These are phyloP conservation scores for Gleditsia sinensis DNA, from an alignment of 306 rosid genomes.

Conservation along the genomic window DNA sequence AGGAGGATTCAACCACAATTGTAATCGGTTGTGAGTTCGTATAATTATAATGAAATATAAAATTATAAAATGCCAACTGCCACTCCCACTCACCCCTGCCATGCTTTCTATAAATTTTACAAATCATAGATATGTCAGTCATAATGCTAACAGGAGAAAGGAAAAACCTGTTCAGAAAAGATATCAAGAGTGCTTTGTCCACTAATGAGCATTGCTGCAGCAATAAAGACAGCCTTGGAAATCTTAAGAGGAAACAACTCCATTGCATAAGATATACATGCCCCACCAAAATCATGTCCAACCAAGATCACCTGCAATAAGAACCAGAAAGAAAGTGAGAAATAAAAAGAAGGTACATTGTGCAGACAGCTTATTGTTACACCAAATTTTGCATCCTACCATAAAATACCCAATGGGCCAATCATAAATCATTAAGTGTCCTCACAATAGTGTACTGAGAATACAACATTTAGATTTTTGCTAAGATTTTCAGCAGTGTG, in stretches of 20 bases:
- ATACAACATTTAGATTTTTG: neutral
- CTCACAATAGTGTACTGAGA: neutral
- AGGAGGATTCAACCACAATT: neutral
- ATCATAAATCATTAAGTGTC: neutral
- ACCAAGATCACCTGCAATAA: constrained; percentile 63
- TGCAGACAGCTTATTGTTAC: neutral
- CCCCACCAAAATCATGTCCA: constrained; percentile 82
- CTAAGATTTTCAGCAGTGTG: neutral
- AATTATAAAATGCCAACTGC: neutral
- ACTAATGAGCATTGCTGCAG: constrained; percentile 64
- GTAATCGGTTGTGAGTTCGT: neutral
- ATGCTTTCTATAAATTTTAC: neutral
- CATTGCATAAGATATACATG: constrained; percentile 64
- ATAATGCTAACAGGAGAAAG: neutral
- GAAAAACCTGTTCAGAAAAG: constrained; percentile 63
- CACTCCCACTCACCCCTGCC: neutral
- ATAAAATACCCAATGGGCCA: neutral
- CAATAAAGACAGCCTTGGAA: constrained; percentile 69
- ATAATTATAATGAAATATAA: neutral
- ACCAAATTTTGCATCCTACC: neutral
- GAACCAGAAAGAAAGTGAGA: constrained; percentile 1
- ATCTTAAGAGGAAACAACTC: constrained; percentile 58
- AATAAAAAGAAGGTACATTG: neutral
- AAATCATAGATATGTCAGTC: neutral
- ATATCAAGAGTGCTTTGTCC: constrained; percentile 72